Evolutionary conservation across 352 stramenopile genomes (phyloP).

Genomic region (Phytophthora citricola): DNA sequence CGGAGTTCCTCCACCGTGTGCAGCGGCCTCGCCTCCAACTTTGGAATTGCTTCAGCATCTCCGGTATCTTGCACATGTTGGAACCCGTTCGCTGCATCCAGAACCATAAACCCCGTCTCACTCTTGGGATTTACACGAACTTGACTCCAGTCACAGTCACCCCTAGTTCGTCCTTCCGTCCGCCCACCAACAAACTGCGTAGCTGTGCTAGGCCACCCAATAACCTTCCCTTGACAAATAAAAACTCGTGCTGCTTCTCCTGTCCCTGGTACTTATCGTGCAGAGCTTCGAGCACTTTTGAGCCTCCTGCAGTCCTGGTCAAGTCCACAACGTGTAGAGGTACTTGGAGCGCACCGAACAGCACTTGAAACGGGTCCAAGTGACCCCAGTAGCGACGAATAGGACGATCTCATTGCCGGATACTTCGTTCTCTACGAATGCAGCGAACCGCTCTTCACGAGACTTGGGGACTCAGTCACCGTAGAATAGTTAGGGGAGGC

Average conservation of each 20-base stretch:
- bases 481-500: conserved; percentile 2
- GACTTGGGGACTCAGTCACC: not conserved
- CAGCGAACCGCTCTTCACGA: conserved; percentile 20
- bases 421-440: conserved; percentile 29
- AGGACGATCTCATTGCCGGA: conserved; percentile 23
- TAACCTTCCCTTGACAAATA: conserved; percentile 34
- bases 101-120: conserved; percentile 39
- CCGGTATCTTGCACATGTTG: conserved; percentile 9
- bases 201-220: conserved; percentile 27
- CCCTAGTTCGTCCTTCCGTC: conserved; percentile 10
- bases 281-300: conserved; percentile 30
- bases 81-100: conserved; percentile 32
- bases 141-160: conserved; percentile 22
- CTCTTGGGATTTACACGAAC: conserved; percentile 35
- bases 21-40: conserved; percentile 40
- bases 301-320: conserved; percentile 32
- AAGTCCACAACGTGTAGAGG: conserved; percentile 40
- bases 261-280: conserved; percentile 9
- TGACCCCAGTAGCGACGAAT: conserved; percentile 14
- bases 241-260: conserved; percentile 26
- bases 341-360: conserved; percentile 28
- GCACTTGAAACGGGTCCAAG: conserved; percentile 14
- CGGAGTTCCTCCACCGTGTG: conserved; percentile 41
- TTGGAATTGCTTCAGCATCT: not conserved
- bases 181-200: conserved; percentile 26